Evolutionary conservation across 768 basidiomycete genomes (phyloP), one percentile per base, ranked within the genome.

Genomic region (Harrya chromipes): DNA sequence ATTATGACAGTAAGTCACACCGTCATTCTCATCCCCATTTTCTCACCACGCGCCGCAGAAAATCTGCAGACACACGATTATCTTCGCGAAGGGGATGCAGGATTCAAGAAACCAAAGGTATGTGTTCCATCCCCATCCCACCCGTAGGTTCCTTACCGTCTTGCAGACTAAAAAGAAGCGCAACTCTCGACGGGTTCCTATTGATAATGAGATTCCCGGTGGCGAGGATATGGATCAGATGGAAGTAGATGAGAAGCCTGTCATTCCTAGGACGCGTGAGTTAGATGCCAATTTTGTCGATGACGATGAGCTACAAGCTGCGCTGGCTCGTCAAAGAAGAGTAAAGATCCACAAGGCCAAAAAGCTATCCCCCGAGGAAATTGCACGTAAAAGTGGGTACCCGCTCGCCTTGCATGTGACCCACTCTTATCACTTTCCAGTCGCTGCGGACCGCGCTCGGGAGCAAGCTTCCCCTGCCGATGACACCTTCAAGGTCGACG

Each of bases 291-390:
- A 95, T 71, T 91, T 97, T 69, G 87, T 98, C 55, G 97, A 98
- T 71, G 97, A 99, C 68, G 97, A 99, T 68, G 97, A 99, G 62
- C 80, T 99, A 37, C 94, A 97, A 75, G 89, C 90, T 36, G 91
- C 90, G 23, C 76, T 98, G 50, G 86, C 95, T 31, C 82, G 90
- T 10, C 83, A 90, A 50, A 79, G 97, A 50, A 82, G 87, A 60
- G 86, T 87, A 42, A 90, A 89, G 58, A 74, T 92, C 4, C 82
- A 80, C 62, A 91, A 88, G 65, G 57, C 77, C 19, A 86, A 89
- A 64, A 91, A 88, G 60, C 46, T 86, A 13, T 79, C 85, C 4
- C 85, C 91, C 0, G 93, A 97, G 61, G 85, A 95, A 58, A 72
- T 94, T 20, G 91, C 90, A 2, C 74, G 75, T 50, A 84, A 79